Conservation (phyloP, 1,284 basidiomycete species). For the Mycena citricolor region DNA sequence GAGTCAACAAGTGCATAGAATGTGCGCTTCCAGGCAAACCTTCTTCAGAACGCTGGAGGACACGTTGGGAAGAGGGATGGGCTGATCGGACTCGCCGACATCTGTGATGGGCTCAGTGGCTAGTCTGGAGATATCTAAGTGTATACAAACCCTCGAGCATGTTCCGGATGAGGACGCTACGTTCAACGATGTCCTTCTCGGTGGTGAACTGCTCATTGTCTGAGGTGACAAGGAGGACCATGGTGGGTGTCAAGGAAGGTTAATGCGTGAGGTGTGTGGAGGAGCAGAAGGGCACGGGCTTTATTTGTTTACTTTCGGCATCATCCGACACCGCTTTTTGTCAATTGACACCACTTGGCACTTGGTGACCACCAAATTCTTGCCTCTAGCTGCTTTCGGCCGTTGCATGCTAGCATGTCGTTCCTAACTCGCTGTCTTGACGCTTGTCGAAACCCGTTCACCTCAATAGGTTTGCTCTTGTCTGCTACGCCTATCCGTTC, state of each 20-base stretch:
- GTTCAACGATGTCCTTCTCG: conserved; percentile 93
- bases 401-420: conserved; percentile 35
- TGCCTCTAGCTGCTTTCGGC: conserved; percentile 23
- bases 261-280: conserved; percentile 14
- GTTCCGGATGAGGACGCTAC: conserved; percentile 96
- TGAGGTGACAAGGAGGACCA: conserved; percentile 75
- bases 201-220: conserved; percentile 96
- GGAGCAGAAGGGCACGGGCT: conserved; percentile 5
- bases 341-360: too few relatives aligned
- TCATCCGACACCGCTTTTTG: too few relatives aligned
- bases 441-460: conserved; percentile 45
- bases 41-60: conserved; percentile 96
- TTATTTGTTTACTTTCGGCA: too few relatives aligned
- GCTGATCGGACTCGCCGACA: conserved; percentile 88
- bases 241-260: conserved; percentile 21
- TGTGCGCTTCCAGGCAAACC: too few relatives aligned
- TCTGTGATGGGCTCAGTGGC: conserved; percentile 50
- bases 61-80: conserved; percentile 97
- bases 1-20: too few relatives aligned
- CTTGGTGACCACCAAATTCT: too few relatives aligned
- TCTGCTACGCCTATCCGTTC: conserved; percentile 2
- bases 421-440: conserved; percentile 43
- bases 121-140: conserved; percentile 11
- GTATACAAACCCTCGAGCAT: conserved; percentile 89
- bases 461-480: conserved; percentile 43